Percentiles rank a stretch among this genome's conserved stretches.
These are phyloP conservation scores for Schizochytrium sp. DNA, from an alignment of 108 stramenopile species.

Conservation along the genomic window DNA sequence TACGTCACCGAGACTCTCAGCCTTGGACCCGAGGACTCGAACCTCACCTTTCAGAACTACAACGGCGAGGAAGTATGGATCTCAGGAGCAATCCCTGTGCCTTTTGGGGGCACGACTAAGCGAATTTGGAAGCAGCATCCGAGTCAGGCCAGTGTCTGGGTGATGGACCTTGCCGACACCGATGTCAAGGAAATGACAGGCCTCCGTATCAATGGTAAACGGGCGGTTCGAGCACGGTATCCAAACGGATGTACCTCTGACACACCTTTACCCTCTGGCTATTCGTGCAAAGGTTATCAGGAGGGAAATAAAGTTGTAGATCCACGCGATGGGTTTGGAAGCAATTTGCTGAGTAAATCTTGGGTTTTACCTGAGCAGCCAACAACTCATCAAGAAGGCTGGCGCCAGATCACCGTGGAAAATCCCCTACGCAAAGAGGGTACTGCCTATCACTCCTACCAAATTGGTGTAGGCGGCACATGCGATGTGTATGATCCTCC, in stretches of 20 bases:
- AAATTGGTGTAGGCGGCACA: constrained; percentile 45
- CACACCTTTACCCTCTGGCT: constrained; percentile 40
- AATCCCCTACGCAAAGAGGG: constrained; percentile 1
- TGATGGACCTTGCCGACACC: not conserved
- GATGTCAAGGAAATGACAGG: not conserved
- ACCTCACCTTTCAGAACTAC: constrained; percentile 47
- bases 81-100: constrained; percentile 22
- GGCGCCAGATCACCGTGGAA: constrained; percentile 12
- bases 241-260: constrained; percentile 56
- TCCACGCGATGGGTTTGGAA: constrained; percentile 24
- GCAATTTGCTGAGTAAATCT: constrained; percentile 13
- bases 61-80: constrained; percentile 55
- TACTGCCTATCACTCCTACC: not conserved
- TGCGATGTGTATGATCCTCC: not conserved
- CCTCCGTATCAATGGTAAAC: constrained; percentile 38
- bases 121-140: constrained; percentile 8
- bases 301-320: not conserved
- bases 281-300: constrained; percentile 17
- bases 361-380: constrained; percentile 31
- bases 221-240: constrained; percentile 30
- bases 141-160: not conserved
- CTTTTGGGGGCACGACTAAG: not conserved
- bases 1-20: not conserved
- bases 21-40: constrained; percentile 2
- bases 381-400: not conserved